Conservation (phyloP, 805 yeast species). For the Kregervanrija delftensis region DNA sequence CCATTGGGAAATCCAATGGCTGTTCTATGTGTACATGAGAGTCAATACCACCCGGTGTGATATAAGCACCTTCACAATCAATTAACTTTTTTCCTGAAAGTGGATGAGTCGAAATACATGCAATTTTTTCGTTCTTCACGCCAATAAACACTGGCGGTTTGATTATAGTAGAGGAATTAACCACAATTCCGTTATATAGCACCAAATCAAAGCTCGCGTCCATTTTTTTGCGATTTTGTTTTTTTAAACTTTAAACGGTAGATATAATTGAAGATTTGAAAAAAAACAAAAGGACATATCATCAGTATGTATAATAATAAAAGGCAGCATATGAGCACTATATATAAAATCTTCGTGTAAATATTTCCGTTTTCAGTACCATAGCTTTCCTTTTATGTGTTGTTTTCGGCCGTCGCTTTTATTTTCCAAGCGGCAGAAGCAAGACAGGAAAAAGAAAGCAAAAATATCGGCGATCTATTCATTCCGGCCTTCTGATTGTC, state of each 20-base stretch:
- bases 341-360: no score
- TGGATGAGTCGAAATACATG: constrained; percentile 14
- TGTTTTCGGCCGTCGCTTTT: no score
- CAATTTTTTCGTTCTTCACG: constrained; percentile 20
- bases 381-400: no score
- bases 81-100: constrained; percentile 13
- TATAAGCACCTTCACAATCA: constrained; percentile 41
- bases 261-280: not conserved
- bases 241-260: constrained; percentile 17
- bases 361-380: no score
- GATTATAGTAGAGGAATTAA: constrained; percentile 24
- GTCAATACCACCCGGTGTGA: constrained; percentile 48
- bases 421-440: no score
- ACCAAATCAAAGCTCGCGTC: constrained; percentile 29
- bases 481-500: no score
- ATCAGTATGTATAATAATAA: no score
- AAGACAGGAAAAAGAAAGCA: no score
- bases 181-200: constrained; percentile 26
- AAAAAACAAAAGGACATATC: no score
- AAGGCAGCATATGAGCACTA: no score
- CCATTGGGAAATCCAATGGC: constrained; percentile 35
- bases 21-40: constrained; percentile 44
- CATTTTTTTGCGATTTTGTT: constrained; percentile 39
- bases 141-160: constrained; percentile 27
- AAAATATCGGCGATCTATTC: no score